A percentile compares a stretch with the other conserved stretches of the same genome.
These are phyloP conservation scores for Mortierella sp. DNA, from an alignment of 371 early-diverging fungal genomes.

Conservation along the genomic window DNA sequence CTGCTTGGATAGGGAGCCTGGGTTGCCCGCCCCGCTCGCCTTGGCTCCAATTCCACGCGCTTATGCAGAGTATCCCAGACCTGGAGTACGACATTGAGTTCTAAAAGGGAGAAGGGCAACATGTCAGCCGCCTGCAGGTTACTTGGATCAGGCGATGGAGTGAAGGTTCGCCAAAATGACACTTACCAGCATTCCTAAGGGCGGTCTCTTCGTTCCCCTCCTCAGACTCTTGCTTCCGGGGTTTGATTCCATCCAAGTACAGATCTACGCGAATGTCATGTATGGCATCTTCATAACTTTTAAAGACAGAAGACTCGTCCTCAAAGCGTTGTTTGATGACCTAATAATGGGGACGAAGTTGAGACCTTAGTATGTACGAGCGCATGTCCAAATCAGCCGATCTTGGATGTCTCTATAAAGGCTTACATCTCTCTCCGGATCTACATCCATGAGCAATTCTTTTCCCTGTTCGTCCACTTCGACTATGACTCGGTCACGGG, in stretches of 20 bases:
- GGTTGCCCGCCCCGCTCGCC: conserved; percentile 34
- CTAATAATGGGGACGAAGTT: conserved; percentile 13
- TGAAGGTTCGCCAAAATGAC: neutral
- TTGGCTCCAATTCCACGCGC: conserved; percentile 41
- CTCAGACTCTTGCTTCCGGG: conserved; percentile 34
- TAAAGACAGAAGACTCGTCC: conserved; percentile 56
- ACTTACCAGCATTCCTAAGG: conserved; percentile 25
- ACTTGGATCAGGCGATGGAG: neutral
- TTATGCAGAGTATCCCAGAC: conserved; percentile 47
- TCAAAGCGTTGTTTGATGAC: conserved; percentile 59
- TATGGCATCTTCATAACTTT: conserved; percentile 60
- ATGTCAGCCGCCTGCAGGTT: conserved; percentile 3
- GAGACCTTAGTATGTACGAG: too few species aligned
- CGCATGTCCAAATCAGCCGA: neutral
- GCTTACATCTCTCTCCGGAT: conserved; percentile 53
- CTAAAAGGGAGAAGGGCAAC: conserved; percentile 6
- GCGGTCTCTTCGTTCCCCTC: conserved; percentile 26
- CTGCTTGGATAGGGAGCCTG: conserved; percentile 30
- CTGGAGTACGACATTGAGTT: conserved; percentile 30
- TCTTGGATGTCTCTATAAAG: neutral
- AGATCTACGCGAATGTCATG: conserved; percentile 58
- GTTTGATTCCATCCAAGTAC: conserved; percentile 46
- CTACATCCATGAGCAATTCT: conserved; percentile 53
- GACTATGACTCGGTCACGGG: conserved; percentile 53
- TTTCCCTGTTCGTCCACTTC: conserved; percentile 58